phyloP scores from a whole-genome alignment of 305 asterid genomes.

The Rubia balearica region DNA sequence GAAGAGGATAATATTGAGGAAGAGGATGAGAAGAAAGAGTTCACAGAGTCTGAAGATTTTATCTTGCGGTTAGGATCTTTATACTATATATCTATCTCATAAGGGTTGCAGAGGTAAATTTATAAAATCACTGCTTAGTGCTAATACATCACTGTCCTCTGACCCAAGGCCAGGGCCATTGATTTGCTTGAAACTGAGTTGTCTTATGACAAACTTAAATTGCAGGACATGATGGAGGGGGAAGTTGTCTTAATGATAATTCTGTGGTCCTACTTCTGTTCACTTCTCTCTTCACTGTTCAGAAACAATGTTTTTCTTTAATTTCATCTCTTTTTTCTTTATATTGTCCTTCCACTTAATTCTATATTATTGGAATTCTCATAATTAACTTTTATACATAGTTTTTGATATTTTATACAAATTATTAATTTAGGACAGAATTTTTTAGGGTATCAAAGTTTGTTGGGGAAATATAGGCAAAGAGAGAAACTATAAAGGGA shows the following conservation, averaged over 20 bases:
- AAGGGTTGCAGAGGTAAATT: not conserved
- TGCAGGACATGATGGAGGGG: not conserved
- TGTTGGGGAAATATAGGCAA: not conserved
- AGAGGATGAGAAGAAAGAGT: conserved; percentile 81
- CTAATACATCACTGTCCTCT: not conserved
- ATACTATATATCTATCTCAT: conserved; percentile 15
- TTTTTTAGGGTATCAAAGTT: conserved; percentile 2
- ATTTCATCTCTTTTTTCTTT: not conserved
- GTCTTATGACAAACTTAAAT: not conserved
- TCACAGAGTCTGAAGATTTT: conserved; percentile 74
- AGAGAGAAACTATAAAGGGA: not conserved
- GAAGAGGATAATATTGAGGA: conserved; percentile 83
- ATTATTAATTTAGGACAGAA: not conserved
- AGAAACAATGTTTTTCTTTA: not conserved
- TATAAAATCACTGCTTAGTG: not conserved
- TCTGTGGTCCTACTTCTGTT: not conserved
- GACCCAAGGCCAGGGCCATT: not conserved
- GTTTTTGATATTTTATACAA: not conserved
- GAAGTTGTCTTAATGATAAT: not conserved
- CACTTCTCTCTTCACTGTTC: not conserved
- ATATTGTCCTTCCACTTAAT: not conserved
- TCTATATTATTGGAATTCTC: not conserved
- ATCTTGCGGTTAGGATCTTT: conserved; percentile 68
- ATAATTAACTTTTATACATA: not conserved
- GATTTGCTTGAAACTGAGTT: not conserved